phyloP scores from a whole-genome alignment of 1,139 yeast species.

The Suhomyces atakaporum region DNA sequence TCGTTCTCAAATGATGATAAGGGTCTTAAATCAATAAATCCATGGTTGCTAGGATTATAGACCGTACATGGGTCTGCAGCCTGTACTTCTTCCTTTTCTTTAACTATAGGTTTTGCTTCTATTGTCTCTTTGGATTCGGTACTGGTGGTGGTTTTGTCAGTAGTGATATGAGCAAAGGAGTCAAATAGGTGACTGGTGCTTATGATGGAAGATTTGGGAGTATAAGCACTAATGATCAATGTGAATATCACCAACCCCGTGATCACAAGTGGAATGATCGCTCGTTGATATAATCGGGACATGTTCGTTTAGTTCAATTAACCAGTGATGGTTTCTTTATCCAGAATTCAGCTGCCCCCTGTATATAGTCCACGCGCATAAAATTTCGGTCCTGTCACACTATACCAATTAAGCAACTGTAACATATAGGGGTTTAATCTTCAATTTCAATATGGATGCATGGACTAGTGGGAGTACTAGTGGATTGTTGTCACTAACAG shows the following conservation, averaged over 20 bases:
- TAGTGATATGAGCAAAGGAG: constrained; percentile 21
- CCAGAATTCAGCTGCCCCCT: constrained; percentile 1
- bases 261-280: constrained; percentile 18
- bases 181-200: constrained; percentile 22
- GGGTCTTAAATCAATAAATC: constrained; percentile 57
- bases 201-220: constrained; percentile 4
- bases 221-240: constrained; percentile 4
- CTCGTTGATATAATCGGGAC: constrained; percentile 22
- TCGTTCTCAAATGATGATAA: constrained; percentile 44
- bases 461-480: constrained; percentile 18
- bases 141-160: constrained; percentile 1
- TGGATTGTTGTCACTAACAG: constrained; percentile 13
- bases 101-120: background rate
- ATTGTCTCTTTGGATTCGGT: background rate
- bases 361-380: constrained; percentile 1
- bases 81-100: constrained; percentile 11
- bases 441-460: constrained; percentile 16
- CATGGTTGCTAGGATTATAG: constrained; percentile 51
- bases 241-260: constrained; percentile 17
- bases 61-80: constrained; percentile 54
- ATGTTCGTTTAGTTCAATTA: constrained; percentile 4
- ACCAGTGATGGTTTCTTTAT: background rate
- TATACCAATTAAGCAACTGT: constrained; percentile 1
- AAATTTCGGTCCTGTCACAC: constrained; percentile 2
- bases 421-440: background rate